These are phyloP conservation scores for Tieghemiomyces parasiticus DNA, from an alignment of 192 early-diverging fungal genomes.

Conservation along the genomic window DNA sequence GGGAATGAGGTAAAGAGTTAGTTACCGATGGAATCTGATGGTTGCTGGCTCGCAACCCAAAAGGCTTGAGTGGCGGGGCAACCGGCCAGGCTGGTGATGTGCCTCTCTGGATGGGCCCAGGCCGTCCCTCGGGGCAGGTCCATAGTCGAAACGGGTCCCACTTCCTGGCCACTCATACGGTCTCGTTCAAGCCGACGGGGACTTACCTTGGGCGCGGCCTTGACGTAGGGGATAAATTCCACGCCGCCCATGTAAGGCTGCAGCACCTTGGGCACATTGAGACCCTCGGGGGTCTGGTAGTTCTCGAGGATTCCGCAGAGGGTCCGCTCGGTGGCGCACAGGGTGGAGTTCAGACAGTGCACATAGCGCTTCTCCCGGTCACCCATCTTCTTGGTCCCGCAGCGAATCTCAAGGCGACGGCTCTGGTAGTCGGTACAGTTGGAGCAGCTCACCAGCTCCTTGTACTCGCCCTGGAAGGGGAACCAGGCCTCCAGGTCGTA, in stretches of 20 bases:
- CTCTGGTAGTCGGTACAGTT: constrained; percentile 99
- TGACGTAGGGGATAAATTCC: constrained; percentile 78
- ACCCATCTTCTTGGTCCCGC: constrained; percentile 93
- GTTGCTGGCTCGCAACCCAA: no score
- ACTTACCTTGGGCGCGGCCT: constrained; percentile 19
- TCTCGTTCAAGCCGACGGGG: no score
- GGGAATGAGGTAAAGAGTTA: no score
- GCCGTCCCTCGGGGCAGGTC: no score
- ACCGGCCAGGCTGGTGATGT: no score
- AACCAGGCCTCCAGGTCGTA: constrained; percentile 99
- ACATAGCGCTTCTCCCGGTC: constrained; percentile 90
- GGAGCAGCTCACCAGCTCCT: constrained; percentile 96
- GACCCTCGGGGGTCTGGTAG: constrained; percentile 83
- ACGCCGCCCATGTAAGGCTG: constrained; percentile 87
- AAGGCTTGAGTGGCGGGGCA: no score
- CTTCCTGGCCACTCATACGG: no score
- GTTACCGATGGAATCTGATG: no score
- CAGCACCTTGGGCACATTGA: constrained; percentile 73
- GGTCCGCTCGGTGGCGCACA: constrained; percentile 90
- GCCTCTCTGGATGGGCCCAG: no score
- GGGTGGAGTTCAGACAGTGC: constrained; percentile 93
- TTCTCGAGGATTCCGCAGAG: constrained; percentile 93
- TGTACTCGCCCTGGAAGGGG: constrained; percentile 95
- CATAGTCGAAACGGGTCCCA: no score
- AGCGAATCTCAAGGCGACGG: constrained; percentile 84